Evolutionary conservation across 2,329 filamentous ascomycete species (phyloP), one percentile per base, ranked within the genome.

Genomic region (Teratosphaeria viscida): DNA sequence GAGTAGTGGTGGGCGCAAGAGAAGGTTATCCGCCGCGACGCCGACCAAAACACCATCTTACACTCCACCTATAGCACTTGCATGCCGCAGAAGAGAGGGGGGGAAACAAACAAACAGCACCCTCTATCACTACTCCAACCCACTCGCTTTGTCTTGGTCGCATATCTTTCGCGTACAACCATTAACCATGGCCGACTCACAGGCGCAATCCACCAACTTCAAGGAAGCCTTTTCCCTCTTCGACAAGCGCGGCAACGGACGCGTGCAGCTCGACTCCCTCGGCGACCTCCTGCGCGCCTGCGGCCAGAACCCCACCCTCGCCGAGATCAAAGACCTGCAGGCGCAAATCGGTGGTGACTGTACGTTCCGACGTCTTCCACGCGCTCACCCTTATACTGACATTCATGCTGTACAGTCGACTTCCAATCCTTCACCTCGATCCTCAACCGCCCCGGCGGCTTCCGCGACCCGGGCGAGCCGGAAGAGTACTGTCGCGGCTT

Each of bases 201-300:
- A 86, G 84, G 82, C 84, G 74, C 85, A 84, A 63, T 97, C 92
- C 80, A 97, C 94, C 79, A 97, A 99, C 87, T 99, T 97, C 90
- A 97, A 97, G 83, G 94, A 99, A 87, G 94, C 94, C 69, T 99
- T 99, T 79, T 92, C 92, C 71, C 89, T 99, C 75, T 99, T 97
- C 82, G 94, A 99, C 83, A 97, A 96, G 86, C 92, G 94, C 76
- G 94, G 94, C 74, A 95, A 90, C 74, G 92, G 92, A 73, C 92
- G 92, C 70, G 94, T 97, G 68, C 78, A 88, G 49, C 81, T 92
- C 75, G 88, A 92, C 67, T 88, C 87, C 65, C 85, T 99, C 60
- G 94, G 94, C 68, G 94, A 99, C 75, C 84, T 99, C 62, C 85
- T 99, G 67, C 89, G 94, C 73, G 94, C 94, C 59, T 99, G 94